These are phyloP conservation scores for Rhodotorula sp. DNA, from an alignment of 1,284 basidiomycete species.

Conservation along the genomic window DNA sequence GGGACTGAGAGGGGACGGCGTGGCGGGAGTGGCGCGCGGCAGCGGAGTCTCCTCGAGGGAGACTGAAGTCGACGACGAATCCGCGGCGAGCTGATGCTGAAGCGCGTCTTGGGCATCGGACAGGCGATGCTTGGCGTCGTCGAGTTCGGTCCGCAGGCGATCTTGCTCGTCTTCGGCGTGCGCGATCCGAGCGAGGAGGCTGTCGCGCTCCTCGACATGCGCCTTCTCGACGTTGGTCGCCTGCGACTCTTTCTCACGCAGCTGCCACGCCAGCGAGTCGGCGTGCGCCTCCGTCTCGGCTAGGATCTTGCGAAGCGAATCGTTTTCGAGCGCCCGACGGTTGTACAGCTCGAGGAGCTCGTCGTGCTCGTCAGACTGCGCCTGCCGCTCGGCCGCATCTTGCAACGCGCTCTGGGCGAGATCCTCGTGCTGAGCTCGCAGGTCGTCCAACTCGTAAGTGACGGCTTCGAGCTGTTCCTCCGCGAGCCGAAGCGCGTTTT, in stretches of 20 bases:
- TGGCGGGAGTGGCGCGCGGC: neutral
- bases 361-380: constrained; percentile 17
- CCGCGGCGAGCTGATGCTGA: constrained; percentile 13
- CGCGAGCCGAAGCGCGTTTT: constrained; percentile 4
- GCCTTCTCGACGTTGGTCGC: neutral
- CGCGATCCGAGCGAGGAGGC: constrained; percentile 15
- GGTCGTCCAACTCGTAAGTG: constrained; percentile 19
- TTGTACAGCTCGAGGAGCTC: constrained; percentile 18
- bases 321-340: constrained; percentile 2
- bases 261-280: constrained; percentile 23
- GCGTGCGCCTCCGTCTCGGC: constrained; percentile 12
- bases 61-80: constrained; percentile 2
- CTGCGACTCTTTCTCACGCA: constrained; percentile 4
- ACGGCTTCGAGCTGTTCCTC: constrained; percentile 7
- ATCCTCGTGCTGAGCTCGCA: constrained; percentile 22
- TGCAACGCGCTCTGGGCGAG: constrained; percentile 4
- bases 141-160: constrained; percentile 22
- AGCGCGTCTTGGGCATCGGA: constrained; percentile 26
- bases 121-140: constrained; percentile 16
- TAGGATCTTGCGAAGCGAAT: constrained; percentile 15
- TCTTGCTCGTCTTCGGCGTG: constrained; percentile 5
- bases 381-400: constrained; percentile 18
- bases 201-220: neutral
- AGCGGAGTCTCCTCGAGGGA: neutral
- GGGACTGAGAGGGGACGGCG: constrained; percentile 12